These are phyloP conservation scores for Orbilia brochopaga DNA, from an alignment of 2,329 filamentous ascomycete genomes.

Conservation along the genomic window DNA sequence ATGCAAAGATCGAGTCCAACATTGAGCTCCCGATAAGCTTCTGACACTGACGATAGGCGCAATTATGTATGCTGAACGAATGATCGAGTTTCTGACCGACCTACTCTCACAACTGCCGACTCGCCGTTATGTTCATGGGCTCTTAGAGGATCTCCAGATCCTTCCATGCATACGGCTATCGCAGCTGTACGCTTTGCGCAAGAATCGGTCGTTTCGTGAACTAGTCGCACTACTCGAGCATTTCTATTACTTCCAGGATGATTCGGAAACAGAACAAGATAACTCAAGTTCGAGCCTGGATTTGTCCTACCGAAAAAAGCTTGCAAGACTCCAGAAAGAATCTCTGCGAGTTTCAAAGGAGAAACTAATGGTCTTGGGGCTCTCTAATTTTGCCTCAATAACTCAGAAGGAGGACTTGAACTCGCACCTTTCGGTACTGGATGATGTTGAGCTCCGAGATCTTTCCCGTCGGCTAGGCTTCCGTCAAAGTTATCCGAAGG, in stretches of 20 bases:
- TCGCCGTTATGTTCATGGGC: constrained; percentile 85
- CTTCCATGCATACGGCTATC: constrained; percentile 79
- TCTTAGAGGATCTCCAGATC: constrained; percentile 84
- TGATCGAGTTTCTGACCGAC: constrained; percentile 87
- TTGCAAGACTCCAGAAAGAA: constrained; percentile 74
- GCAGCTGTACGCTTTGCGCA: constrained; percentile 74
- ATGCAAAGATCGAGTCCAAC: not conserved
- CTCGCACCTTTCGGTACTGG: constrained; percentile 73
- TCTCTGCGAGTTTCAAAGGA: constrained; percentile 26
- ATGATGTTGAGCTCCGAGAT: constrained; percentile 74
- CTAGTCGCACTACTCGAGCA: constrained; percentile 80
- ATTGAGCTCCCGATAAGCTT: constrained; percentile 58
- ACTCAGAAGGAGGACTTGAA: constrained; percentile 79
- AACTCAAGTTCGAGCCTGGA: constrained; percentile 71
- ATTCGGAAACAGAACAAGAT: not conserved
- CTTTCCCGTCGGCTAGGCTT: constrained; percentile 76
- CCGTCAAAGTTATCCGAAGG: constrained; percentile 79
- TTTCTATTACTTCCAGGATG: constrained; percentile 74
- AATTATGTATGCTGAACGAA: constrained; percentile 85
- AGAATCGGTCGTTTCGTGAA: constrained; percentile 79
- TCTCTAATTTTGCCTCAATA: constrained; percentile 91
- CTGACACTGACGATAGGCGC: constrained; percentile 64
- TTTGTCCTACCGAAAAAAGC: constrained; percentile 69
- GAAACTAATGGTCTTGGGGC: constrained; percentile 77
- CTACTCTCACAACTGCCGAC: constrained; percentile 93